These are phyloP conservation scores for Pistacia vera DNA, from an alignment of 345 rosid species.

Conservation along the genomic window DNA sequence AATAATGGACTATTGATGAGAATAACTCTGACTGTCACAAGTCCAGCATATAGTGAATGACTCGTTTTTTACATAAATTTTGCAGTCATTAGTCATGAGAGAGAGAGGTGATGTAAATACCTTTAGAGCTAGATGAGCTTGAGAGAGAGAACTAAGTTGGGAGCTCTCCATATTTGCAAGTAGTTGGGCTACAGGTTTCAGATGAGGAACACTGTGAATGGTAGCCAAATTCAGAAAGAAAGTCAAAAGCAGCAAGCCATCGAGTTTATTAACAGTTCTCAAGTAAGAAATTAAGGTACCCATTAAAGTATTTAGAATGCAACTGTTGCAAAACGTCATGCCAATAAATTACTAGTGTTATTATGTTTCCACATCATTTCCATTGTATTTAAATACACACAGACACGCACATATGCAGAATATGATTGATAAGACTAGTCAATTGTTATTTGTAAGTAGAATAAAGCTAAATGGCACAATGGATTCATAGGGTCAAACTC, in stretches of 20 bases:
- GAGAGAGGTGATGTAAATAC: conserved; percentile 16
- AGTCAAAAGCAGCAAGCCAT: neutral
- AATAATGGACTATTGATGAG: neutral
- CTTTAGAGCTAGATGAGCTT: conserved; percentile 19
- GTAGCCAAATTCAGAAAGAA: conserved; percentile 11
- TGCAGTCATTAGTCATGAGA: neutral
- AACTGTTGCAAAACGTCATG: neutral
- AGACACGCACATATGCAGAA: neutral
- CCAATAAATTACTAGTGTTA: neutral
- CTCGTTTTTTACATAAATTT: no score
- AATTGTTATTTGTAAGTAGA: neutral
- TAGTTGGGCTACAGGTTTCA: conserved; percentile 55
- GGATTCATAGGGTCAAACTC: neutral
- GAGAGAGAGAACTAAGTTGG: conserved; percentile 56
- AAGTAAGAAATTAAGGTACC: neutral
- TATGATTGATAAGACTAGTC: neutral
- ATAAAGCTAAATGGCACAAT: neutral
- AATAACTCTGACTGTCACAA: conserved; percentile 1
- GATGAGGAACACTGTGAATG: conserved; percentile 58
- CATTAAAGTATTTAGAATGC: neutral
- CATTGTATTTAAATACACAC: neutral
- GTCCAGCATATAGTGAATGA: neutral
- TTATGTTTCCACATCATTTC: neutral
- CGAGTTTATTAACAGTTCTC: neutral
- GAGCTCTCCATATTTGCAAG: conserved; percentile 64